A percentile compares a stretch with the other conserved stretches of the same genome.
Conservation (phyloP, 208 protist species). For the Kentomonas sorsogonicus region DNA sequence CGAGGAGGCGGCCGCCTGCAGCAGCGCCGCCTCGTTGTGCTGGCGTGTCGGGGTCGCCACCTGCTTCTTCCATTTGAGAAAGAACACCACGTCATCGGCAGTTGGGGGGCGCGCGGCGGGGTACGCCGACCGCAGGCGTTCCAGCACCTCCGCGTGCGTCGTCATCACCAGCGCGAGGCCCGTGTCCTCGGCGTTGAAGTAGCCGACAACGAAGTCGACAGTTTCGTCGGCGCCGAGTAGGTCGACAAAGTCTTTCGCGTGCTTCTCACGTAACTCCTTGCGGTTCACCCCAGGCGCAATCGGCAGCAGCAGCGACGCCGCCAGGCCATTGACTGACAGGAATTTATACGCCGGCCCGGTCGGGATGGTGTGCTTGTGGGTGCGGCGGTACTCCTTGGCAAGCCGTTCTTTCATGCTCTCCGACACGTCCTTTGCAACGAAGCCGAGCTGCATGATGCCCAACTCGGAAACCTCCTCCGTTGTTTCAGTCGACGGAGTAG, state of each 20-base stretch:
- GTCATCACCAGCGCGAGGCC: conserved; percentile 45
- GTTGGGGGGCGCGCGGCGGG: conserved; percentile 23
- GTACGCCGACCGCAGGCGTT: conserved; percentile 21
- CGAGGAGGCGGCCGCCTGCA: no score
- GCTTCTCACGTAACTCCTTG: conserved; percentile 12
- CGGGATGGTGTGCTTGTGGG: no score
- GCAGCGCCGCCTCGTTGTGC: neutral
- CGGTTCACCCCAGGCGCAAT: conserved; percentile 27
- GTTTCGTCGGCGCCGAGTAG: no score
- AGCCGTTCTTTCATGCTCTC: no score
- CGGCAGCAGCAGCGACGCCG: conserved; percentile 32
- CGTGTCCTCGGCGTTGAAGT: conserved; percentile 17
- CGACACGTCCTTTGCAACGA: no score
- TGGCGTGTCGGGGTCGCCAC: neutral
- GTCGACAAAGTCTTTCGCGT: no score
- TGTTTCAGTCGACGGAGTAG: no score
- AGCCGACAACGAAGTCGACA: conserved; percentile 44
- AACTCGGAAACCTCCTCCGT: no score
- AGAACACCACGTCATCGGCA: conserved; percentile 23
- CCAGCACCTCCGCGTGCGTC: conserved; percentile 20
- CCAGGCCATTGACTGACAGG: no score
- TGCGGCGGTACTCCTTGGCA: no score
- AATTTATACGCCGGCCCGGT: no score
- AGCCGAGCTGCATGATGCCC: no score
- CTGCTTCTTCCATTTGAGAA: conserved; percentile 12